These are phyloP conservation scores for Polygonum aviculare DNA, from an alignment of 148 eudicot species.

Conservation along the genomic window DNA sequence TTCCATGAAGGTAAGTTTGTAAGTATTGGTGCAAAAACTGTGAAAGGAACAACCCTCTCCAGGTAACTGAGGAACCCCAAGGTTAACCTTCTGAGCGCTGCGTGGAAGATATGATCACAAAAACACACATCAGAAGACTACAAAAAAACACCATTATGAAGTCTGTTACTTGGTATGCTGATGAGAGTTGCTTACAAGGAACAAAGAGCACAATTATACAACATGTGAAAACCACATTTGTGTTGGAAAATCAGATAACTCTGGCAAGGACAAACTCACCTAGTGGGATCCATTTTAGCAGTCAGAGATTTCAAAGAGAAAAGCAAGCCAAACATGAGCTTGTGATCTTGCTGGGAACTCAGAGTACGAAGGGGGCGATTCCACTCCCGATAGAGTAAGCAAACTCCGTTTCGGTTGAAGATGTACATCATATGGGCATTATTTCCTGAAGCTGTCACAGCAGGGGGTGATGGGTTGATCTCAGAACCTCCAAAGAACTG, in stretches of 20 bases:
- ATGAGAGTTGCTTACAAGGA: not conserved
- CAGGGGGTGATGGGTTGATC: conserved; percentile 89
- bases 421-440: conserved; percentile 83
- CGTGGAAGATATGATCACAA: conserved; percentile 12
- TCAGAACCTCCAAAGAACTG: conserved; percentile 86
- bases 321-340: conserved; percentile 91
- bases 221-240: not conserved
- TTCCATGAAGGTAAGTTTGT: conserved; percentile 94
- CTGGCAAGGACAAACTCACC: conserved; percentile 25
- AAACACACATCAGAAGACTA: conserved; percentile 3
- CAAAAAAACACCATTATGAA: not conserved
- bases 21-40: conserved; percentile 90
- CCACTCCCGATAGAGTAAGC: conserved; percentile 81
- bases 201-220: not conserved
- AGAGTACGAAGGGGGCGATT: conserved; percentile 75
- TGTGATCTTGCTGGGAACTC: conserved; percentile 69
- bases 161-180: not conserved
- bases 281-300: conserved; percentile 86
- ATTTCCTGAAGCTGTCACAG: conserved; percentile 70
- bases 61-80: conserved; percentile 98
- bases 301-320: conserved; percentile 89
- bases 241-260: not conserved
- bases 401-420: conserved; percentile 78
- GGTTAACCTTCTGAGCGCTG: conserved; percentile 91
- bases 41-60: conserved; percentile 98